Evolutionary conservation across 257 asterid genomes (phyloP), one percentile per base, ranked within the genome.

Genomic region (Solanum chiquidenum): DNA sequence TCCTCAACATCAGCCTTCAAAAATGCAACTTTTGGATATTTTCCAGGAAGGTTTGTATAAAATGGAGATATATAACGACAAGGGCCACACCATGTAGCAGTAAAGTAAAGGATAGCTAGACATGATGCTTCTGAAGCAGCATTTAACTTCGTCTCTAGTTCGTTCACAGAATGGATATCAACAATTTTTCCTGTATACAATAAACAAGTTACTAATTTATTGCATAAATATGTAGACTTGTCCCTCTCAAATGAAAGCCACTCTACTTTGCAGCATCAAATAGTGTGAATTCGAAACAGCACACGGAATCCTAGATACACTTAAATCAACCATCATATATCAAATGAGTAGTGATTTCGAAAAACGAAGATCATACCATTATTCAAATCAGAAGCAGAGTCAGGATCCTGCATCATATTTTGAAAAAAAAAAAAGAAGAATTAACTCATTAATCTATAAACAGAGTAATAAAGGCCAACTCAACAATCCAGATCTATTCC

Each of bases 41-140:
- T 92, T 14, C 52, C 71, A 1, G 98, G 95, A 75, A 93, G 86
- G 88, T 87, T 91, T 16, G 95, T 34, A 91, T 87, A 93, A 66
- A 89, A 88, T 14, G 98, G 99, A 77, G 95, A 79, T 21, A 95
- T 58, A 72, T 85, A 55, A 58, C 95, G 96, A 85, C 98, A 96
- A 11, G 99, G 98, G 20, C 98, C 98, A 55, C 98, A 94, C 98
- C 98, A 95, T 6, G 93, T 90, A 13, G 96, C 96, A 0, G 96
- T 96, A 93, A 94, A 96, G 87, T 95, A 96, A 66, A 96, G 88
- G 21, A 96, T 46, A 37, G 95, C 90, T 23, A 96, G 93, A 46
- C 93, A 91, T 0, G 95, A 92, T 55, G 92, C 58, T 87, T 73
- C 89, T 27, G 91, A 52, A 55, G 98, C 96, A 46, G 95, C 97